phyloP scores from a whole-genome alignment of 192 early-diverging fungal genomes.

The Rhizophagus prolifer region DNA sequence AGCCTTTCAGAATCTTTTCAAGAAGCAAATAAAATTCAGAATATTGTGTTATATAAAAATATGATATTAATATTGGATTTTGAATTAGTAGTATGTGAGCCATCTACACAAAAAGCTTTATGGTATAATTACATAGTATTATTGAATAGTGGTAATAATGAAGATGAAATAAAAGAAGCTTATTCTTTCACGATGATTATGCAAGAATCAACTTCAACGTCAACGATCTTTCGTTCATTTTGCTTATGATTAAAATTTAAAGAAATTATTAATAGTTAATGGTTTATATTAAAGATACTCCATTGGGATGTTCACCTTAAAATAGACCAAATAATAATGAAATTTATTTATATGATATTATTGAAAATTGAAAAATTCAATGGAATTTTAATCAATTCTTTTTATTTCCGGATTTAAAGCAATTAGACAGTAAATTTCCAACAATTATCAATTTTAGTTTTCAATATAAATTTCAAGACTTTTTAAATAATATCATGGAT shows the following conservation, averaged over 20 bases:
- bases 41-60: not conserved
- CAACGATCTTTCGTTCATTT: not conserved
- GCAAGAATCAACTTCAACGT: not conserved
- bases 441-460: no score
- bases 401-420: no score
- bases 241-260: not conserved
- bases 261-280: not conserved
- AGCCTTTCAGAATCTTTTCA: not conserved
- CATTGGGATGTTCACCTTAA: no score
- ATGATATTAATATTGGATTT: not conserved
- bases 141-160: not conserved
- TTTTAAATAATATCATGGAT: no score
- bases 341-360: no score
- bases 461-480: no score
- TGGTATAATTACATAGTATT: not conserved
- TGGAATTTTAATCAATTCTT: no score
- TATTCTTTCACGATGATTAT: not conserved
- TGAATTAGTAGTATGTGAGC: no score
- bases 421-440: no score
- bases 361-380: no score
- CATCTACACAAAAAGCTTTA: not conserved
- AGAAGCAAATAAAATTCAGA: not conserved
- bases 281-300: no score
- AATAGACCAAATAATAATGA: no score
- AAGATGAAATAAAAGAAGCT: not conserved